These are phyloP conservation scores for Brassica cretica DNA, from an alignment of 345 rosid species.

Conservation along the genomic window DNA sequence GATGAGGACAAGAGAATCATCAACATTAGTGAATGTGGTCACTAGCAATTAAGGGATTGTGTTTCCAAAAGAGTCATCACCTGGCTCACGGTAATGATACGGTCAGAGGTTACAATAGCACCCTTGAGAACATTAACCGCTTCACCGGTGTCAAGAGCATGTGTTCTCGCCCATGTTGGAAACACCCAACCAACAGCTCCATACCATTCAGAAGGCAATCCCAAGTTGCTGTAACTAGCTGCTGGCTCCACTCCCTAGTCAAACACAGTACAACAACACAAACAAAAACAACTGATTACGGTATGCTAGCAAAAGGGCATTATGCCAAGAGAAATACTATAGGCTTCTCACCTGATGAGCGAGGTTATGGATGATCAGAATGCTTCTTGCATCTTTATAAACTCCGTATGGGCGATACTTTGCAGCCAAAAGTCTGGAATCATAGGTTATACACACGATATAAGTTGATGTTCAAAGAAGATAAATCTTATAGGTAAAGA, in stretches of 20 bases:
- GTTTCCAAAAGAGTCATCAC: slow-evolving; percentile 41
- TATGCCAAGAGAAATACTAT: neutral
- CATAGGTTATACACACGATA: neutral
- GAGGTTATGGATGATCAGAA: slow-evolving; percentile 87
- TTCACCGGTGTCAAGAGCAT: slow-evolving; percentile 98
- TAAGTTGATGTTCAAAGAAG: neutral
- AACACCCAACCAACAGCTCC: slow-evolving; percentile 95
- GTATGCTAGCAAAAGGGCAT: neutral
- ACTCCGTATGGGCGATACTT: slow-evolving; percentile 85
- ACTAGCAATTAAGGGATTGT: neutral
- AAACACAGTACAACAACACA: neutral
- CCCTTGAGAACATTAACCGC: slow-evolving; percentile 96
- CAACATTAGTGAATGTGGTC: neutral
- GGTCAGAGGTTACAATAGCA: slow-evolving; percentile 89
- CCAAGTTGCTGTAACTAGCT: slow-evolving; percentile 63
- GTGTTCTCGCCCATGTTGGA: slow-evolving; percentile 97
- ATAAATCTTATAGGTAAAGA: neutral
- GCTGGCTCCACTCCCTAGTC: slow-evolving; percentile 91
- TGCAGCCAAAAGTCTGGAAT: slow-evolving; percentile 78
- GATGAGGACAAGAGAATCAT: neutral
- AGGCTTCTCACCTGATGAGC: slow-evolving; percentile 75
- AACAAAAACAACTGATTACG: neutral
- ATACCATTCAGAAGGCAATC: slow-evolving; percentile 84
- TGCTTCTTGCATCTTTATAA: slow-evolving; percentile 83
- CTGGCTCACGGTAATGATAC: slow-evolving; percentile 93